A percentile compares a stretch with the other conserved stretches of the same genome.
These are phyloP conservation scores for Leccinellum luteum DNA, from an alignment of 768 basidiomycete species.

Conservation along the genomic window DNA sequence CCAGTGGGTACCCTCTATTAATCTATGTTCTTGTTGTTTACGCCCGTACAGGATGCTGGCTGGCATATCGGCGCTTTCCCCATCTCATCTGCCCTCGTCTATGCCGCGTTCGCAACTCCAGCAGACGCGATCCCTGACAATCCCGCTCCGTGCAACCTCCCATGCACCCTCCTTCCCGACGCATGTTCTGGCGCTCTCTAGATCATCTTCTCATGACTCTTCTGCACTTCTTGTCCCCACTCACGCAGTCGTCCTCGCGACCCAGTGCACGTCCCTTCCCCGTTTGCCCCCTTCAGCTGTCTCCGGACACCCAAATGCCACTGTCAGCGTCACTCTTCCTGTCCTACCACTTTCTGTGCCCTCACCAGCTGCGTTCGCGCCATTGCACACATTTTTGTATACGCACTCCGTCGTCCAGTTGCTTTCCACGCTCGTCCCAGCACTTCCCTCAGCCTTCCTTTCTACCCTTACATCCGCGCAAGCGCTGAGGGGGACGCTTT, in stretches of 20 bases:
- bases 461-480: slow-evolving; percentile 30
- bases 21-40: slow-evolving; percentile 27
- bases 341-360: slow-evolving; percentile 64
- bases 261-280: slow-evolving; percentile 65
- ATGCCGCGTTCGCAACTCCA: slow-evolving; percentile 32
- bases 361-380: slow-evolving; percentile 56
- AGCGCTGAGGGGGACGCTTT: slow-evolving; percentile 39
- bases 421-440: slow-evolving; percentile 46
- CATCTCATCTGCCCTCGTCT: slow-evolving; percentile 40
- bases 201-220: slow-evolving; percentile 29
- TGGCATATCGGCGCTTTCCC: slow-evolving; percentile 45
- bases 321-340: slow-evolving; percentile 47
- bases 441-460: slow-evolving; percentile 27
- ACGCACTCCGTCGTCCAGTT: slow-evolving; percentile 53
- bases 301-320: slow-evolving; percentile 32
- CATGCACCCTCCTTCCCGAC: slow-evolving; percentile 38
- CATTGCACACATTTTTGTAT: slow-evolving; percentile 65
- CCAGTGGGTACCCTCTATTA: slow-evolving; percentile 34
- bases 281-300: slow-evolving; percentile 42
- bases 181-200: slow-evolving; percentile 50
- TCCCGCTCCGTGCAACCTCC: slow-evolving; percentile 30
- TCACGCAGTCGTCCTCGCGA: slow-evolving; percentile 67
- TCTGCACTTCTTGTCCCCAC: slow-evolving; percentile 55
- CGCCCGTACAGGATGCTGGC: slow-evolving; percentile 32
- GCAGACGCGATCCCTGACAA: slow-evolving; percentile 29